Percentiles rank a stretch among this genome's conserved stretches.
phyloP scores from a whole-genome alignment of 2,329 filamentous ascomycete genomes.

The Microcyclosporella mali region DNA sequence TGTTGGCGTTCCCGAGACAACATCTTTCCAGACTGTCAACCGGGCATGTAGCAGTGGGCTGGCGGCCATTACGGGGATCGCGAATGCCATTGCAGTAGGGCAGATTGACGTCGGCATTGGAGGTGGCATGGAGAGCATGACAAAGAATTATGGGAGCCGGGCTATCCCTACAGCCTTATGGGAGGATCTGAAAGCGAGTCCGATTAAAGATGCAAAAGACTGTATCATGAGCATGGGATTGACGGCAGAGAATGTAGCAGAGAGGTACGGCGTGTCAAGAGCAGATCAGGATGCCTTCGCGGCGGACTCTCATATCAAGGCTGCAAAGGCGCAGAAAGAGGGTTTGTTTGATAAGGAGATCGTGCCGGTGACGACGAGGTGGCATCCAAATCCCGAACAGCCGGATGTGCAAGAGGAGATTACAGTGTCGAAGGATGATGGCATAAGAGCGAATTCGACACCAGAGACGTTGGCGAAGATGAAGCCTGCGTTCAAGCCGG shows the following conservation, averaged over 20 bases:
- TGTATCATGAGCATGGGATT: slow-evolving; percentile 94
- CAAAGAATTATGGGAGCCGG: slow-evolving; percentile 73
- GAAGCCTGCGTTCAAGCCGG: slow-evolving; percentile 75
- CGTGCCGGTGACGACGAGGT: slow-evolving; percentile 68
- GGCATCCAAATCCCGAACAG: slow-evolving; percentile 55
- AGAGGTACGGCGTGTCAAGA: slow-evolving; percentile 65
- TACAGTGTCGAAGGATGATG: slow-evolving; percentile 72
- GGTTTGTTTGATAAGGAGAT: slow-evolving; percentile 75
- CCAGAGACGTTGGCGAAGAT: slow-evolving; percentile 67
- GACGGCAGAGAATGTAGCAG: slow-evolving; percentile 82
- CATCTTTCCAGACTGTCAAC: slow-evolving; percentile 80
- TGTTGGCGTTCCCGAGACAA: slow-evolving; percentile 65
- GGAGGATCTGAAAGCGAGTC: slow-evolving; percentile 62
- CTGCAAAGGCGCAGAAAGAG: slow-evolving; percentile 59
- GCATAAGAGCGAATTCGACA: slow-evolving; percentile 63
- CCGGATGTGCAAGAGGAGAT: slow-evolving; percentile 49
- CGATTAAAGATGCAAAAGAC: slow-evolving; percentile 65
- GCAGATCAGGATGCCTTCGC: slow-evolving; percentile 80
- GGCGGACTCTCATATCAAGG: slow-evolving; percentile 65
- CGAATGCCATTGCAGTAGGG: slow-evolving; percentile 68
- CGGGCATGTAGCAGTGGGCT: slow-evolving; percentile 76
- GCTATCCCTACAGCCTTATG: slow-evolving; percentile 82
- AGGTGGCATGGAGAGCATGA: slow-evolving; percentile 96
- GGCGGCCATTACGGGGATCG: slow-evolving; percentile 67
- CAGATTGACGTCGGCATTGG: slow-evolving; percentile 69